These are phyloP conservation scores for Narthecium ossifragum DNA, from an alignment of 106 monocot genomes.

Conservation along the genomic window DNA sequence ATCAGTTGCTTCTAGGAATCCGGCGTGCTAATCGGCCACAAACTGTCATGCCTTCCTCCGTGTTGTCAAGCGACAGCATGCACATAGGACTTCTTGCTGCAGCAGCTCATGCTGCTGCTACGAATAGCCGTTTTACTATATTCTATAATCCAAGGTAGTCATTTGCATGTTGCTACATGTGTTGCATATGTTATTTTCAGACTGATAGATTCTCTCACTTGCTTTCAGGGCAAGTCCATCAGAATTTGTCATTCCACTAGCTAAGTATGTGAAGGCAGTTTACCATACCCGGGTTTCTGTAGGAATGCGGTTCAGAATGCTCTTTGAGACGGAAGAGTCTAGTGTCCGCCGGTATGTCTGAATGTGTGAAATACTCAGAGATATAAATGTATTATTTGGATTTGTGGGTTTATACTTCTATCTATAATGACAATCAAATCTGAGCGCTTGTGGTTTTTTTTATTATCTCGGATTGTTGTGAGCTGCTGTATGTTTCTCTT, in stretches of 20 bases:
- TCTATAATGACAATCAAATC: not conserved
- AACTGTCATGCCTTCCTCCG: conserved; percentile 33
- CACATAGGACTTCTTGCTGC: conserved; percentile 41
- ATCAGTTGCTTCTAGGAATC: conserved; percentile 34
- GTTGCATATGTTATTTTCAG: not conserved
- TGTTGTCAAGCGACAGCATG: conserved; percentile 40
- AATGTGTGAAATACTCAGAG: not conserved
- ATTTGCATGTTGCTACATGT: not conserved
- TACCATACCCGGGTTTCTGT: conserved; percentile 32
- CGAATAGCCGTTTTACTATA: conserved; percentile 37
- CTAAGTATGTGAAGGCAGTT: conserved; percentile 31
- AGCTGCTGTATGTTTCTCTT: too few species aligned
- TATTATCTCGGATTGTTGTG: too few species aligned
- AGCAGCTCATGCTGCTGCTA: conserved; percentile 36
- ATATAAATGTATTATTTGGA: not conserved
- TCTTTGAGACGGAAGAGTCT: conserved; percentile 39
- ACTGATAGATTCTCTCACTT: not conserved
- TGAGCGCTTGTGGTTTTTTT: not conserved
- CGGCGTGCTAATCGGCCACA: conserved; percentile 37
- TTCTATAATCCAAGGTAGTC: conserved; percentile 29
- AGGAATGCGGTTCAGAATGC: conserved; percentile 39
- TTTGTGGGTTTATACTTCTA: too few species aligned
- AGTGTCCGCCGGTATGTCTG: conserved; percentile 26
- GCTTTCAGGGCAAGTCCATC: conserved; percentile 29
- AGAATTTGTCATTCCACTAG: conserved; percentile 31